Base-by-base conservation (phyloP, 352 stramenopile species). In the Peronospora farinosa region DNA sequence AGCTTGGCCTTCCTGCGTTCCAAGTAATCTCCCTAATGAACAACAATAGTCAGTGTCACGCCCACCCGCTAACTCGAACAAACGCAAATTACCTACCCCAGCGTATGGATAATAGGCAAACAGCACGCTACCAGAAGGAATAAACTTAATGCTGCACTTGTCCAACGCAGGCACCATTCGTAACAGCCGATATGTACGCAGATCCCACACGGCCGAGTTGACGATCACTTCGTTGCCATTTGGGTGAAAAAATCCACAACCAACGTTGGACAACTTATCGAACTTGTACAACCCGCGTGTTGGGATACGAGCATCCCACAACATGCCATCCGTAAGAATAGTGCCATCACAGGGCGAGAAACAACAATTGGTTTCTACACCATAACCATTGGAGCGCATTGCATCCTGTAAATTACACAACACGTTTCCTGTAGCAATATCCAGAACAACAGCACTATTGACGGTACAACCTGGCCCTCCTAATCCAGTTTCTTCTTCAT, bases 131-230 rank as follows among this genome's bases (percentile, higher is more conserved):
- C 77, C 79, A 7, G 58, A 74, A 19, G 64, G 61, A 49, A 75
- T 88, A 52, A 93, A 94, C 40, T 78, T 78, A 40, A 93, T 72
- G 10, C 58, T 76, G 52, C 78, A 90, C 53, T 87, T 88, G 56
- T 96, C 86, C n/a, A 95, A 67, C 10, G 78, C 81, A 12, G 86
- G 86, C 8, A 96, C 80, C 56, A 94, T 84, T 3, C 84, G 84
- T 25, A 93, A 64, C 5, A 96, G 61, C 15, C 76, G 70, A 47
- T 86, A 93, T 1, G 86, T 96, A 17, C 86, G 80, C 13, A 94
- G 55, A 54, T 95, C 86, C 84, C 86, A 96, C n/a, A 96, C 79
- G 0, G 81, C 81, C 11, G 84, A 91, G 49, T 96, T 93, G 17
- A 96, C 70, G 37, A 96, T 81, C 30, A 94, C 76, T 63, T 96